These are phyloP conservation scores for Verbascum thapsus DNA, from an alignment of 257 asterid species.

Conservation along the genomic window DNA sequence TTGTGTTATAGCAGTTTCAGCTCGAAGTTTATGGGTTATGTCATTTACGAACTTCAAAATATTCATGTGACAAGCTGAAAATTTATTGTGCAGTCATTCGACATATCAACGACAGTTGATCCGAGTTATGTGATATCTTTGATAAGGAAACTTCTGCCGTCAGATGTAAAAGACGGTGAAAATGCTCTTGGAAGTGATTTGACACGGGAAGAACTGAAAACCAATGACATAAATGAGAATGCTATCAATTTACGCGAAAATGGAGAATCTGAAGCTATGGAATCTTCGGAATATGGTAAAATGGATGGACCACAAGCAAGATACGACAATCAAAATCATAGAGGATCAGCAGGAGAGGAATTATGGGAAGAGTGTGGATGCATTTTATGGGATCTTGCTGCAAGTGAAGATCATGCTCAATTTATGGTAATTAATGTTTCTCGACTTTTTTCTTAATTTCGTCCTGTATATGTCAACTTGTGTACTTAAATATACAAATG, in stretches of 20 bases:
- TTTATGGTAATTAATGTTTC: slow-evolving; percentile 60
- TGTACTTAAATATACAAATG: slow-evolving; percentile 9
- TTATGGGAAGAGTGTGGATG: slow-evolving; percentile 95
- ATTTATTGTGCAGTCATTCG: slow-evolving; percentile 63
- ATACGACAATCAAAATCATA: slow-evolving; percentile 36
- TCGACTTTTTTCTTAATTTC: background rate
- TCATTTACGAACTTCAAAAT: background rate
- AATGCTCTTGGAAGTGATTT: slow-evolving; percentile 35
- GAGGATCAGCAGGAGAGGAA: slow-evolving; percentile 43
- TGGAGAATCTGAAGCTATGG: slow-evolving; percentile 53
- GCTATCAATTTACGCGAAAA: slow-evolving; percentile 36
- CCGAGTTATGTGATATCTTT: slow-evolving; percentile 84
- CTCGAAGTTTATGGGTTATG: background rate
- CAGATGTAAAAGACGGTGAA: slow-evolving; percentile 37
- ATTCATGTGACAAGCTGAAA: slow-evolving; percentile 4
- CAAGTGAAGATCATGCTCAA: slow-evolving; percentile 81
- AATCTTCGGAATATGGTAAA: slow-evolving; percentile 39
- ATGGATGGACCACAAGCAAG: slow-evolving; percentile 28
- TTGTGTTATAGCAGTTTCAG: slow-evolving; percentile 4
- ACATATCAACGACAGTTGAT: slow-evolving; percentile 80
- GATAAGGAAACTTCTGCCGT: slow-evolving; percentile 87
- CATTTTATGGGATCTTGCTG: slow-evolving; percentile 95
- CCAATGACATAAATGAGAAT: slow-evolving; percentile 34
- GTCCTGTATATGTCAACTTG: slow-evolving; percentile 12
- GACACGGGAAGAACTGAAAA: slow-evolving; percentile 33